Conservation (phyloP, 73 alveolate genomes). For the Tetrahymena borealis region DNA sequence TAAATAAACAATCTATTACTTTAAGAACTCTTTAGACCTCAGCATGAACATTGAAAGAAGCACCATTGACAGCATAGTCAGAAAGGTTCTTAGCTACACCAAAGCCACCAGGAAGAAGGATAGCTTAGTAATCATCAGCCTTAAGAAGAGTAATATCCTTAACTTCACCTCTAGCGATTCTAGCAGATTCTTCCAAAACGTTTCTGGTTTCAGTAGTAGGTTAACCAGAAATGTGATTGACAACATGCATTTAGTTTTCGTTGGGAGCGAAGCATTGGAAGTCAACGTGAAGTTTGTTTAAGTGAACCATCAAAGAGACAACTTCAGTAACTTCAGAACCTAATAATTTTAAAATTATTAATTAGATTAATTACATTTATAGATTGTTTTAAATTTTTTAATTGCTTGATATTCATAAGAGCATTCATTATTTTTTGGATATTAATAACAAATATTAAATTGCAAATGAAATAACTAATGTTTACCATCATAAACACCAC, state of each 20-base stretch:
- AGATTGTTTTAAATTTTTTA: too few species aligned
- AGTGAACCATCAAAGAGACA: constrained; percentile 38
- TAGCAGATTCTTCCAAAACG: constrained; percentile 52
- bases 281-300: constrained; percentile 2
- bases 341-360: background rate
- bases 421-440: background rate
- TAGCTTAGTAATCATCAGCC: constrained; percentile 41
- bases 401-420: too few species aligned
- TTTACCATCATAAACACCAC: constrained; percentile 61
- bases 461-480: background rate
- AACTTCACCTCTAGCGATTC: constrained; percentile 58
- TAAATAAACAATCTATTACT: background rate
- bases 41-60: constrained; percentile 42
- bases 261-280: constrained; percentile 40
- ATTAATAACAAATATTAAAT: background rate
- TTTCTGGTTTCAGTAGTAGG: constrained; percentile 23
- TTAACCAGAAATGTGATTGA: constrained; percentile 48
- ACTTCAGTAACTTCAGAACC: constrained; percentile 48
- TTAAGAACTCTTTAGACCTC: constrained; percentile 38
- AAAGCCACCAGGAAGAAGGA: constrained; percentile 66
- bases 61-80: constrained; percentile 49
- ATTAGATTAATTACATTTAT: background rate
- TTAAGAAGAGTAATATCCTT: constrained; percentile 10
- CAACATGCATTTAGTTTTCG: constrained; percentile 17
- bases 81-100: constrained; percentile 65